phyloP scores from a whole-genome alignment of 306 rosid genomes.

The Adenanthera pavonina region DNA sequence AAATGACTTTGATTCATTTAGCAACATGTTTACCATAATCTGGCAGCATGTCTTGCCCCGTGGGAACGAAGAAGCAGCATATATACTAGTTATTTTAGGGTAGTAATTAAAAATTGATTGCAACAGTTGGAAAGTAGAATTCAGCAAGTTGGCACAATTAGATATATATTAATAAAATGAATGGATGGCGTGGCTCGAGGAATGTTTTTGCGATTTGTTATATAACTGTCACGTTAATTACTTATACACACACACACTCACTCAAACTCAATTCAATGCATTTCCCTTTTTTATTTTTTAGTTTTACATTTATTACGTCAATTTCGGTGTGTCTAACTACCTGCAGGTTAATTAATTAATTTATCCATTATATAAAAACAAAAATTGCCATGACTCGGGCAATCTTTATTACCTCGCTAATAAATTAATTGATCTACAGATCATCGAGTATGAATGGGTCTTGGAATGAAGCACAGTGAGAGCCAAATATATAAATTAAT shows the following conservation, averaged over 20 bases:
- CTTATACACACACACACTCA: background rate
- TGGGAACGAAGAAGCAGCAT: conserved; percentile 48
- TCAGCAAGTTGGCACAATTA: conserved; percentile 33
- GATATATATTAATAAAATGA: conserved; percentile 26
- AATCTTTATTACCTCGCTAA: background rate
- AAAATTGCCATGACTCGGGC: conserved; percentile 32
- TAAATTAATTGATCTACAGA: background rate
- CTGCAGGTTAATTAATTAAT: background rate
- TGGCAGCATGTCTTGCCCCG: conserved; percentile 49
- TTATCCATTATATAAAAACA: conserved; percentile 6
- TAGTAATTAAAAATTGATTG: conserved; percentile 44
- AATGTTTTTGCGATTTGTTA: conserved; percentile 36
- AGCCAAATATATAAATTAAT: background rate
- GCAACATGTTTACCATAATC: conserved; percentile 61
- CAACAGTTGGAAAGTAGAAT: conserved; percentile 45
- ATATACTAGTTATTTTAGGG: conserved; percentile 29
- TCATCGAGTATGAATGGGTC: background rate
- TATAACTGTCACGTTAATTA: background rate
- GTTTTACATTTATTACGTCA: background rate
- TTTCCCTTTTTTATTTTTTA: background rate
- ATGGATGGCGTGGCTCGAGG: conserved; percentile 60
- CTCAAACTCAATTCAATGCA: too few relatives aligned
- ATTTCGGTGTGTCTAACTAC: background rate
- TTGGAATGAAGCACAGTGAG: background rate
- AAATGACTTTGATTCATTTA: conserved; percentile 38